Evolutionary conservation across 495 filamentous ascomycete species (phyloP), one percentile per base, ranked within the genome.

Genomic region (Aspergillus panamensis): DNA sequence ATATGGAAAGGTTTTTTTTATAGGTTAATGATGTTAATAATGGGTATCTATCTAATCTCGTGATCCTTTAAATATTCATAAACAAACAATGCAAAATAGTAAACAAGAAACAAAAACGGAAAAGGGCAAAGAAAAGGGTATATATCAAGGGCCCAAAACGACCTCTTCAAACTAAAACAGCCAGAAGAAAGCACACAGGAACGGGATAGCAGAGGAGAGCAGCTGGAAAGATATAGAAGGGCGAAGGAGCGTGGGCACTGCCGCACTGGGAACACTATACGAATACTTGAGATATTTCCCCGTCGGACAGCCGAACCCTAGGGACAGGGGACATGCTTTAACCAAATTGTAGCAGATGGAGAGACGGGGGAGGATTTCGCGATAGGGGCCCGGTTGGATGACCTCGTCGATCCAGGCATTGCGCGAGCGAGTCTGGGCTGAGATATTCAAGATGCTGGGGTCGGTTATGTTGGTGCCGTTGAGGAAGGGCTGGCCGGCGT

Each of bases 321-420:
- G 71, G 2, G 76, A 68, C n/a, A 89, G 78, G 3, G 95, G 92
- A 77, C 94, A 99, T 65, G 79, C 88, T 71, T 84, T 84, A 17
- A 95, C 88, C 2, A 97, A 75, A 17, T 83, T 80, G 67, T 91
- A 90, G 72, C 94, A 99, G 40, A 96, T 71, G 60, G 92, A 84
- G 51, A 86, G 77, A 66, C 92, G 96, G 0, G 94, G 94, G 33
- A 96, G 76, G 29, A 97, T 65, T 73, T 99, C 94, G 67, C 92
- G 96, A 71, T 97, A 97, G 0, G 94, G 93, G 0, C 95, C 94
- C 0, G 94, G 94, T 49, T 78, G 63, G 61, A 97, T 82, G 0
- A 69, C 42, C 2, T 69, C 49, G 65, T 97, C 92, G 61, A 97
- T 96, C 33, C 79, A 62, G 4, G 79, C 61, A 60, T 89, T 95